These are phyloP conservation scores for Plantago ovata DNA, from an alignment of 257 asterid genomes.

Conservation along the genomic window DNA sequence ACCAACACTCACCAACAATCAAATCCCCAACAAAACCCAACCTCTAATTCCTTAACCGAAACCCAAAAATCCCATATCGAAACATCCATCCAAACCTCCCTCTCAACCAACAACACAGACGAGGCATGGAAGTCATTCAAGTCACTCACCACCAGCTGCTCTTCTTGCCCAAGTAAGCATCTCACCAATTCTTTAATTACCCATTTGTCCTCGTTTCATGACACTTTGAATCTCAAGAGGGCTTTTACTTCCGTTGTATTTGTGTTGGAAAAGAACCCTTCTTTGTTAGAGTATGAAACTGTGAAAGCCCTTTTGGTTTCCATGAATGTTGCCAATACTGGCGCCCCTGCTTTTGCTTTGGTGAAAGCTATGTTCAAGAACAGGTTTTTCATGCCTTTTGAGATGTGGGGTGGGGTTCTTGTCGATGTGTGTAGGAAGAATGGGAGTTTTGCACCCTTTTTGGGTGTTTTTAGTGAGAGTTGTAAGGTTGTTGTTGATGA, in stretches of 20 bases:
- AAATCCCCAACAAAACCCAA: slow-evolving; percentile 25
- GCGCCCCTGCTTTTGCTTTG: slow-evolving; percentile 86
- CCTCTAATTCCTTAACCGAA: slow-evolving; percentile 32
- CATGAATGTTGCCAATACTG: slow-evolving; percentile 52
- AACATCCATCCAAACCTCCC: slow-evolving; percentile 44
- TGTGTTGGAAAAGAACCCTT: slow-evolving; percentile 70
- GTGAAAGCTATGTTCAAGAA: slow-evolving; percentile 76
- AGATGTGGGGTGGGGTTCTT: slow-evolving; percentile 63
- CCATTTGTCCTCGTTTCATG: slow-evolving; percentile 57
- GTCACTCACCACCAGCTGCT: slow-evolving; percentile 50
- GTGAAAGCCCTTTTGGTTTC: slow-evolving; percentile 56
- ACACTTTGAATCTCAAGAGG: slow-evolving; percentile 71
- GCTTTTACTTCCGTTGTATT: slow-evolving; percentile 75
- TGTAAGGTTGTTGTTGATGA: slow-evolving; percentile 74
- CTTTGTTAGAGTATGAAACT: slow-evolving; percentile 49
- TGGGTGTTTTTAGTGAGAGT: slow-evolving; percentile 63
- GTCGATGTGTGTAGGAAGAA: slow-evolving; percentile 60
- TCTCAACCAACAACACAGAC: slow-evolving; percentile 53
- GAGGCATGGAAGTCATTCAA: slow-evolving; percentile 98
- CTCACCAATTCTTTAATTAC: slow-evolving; percentile 61
- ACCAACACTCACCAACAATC: slow-evolving; percentile 23
- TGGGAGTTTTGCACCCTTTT: slow-evolving; percentile 59
- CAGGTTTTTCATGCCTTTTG: slow-evolving; percentile 79
- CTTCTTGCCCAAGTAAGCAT: slow-evolving; percentile 65
- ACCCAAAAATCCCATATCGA: slow-evolving; percentile 51